These are phyloP conservation scores for Hirsutella minnesotensis DNA, from an alignment of 2,329 filamentous ascomycete genomes.

Conservation along the genomic window DNA sequence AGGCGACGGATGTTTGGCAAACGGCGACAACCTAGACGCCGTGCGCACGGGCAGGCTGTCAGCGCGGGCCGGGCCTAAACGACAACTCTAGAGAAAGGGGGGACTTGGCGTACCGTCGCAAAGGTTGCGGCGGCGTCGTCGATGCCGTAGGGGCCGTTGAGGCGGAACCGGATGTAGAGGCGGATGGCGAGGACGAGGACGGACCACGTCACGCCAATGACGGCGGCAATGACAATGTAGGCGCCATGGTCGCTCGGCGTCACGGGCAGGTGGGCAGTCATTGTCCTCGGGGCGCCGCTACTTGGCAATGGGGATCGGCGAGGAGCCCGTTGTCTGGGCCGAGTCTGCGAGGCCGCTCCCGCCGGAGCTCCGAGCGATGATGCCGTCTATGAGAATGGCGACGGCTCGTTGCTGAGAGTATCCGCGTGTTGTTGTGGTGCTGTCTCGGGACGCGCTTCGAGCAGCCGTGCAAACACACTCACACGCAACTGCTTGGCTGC, in stretches of 20 bases:
- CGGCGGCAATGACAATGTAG: slow-evolving; percentile 7
- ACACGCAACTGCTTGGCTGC: too few relatives aligned
- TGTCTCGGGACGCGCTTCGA: too few relatives aligned
- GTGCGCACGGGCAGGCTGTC: not conserved
- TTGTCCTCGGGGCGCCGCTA: too few relatives aligned
- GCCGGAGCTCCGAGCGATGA: too few relatives aligned
- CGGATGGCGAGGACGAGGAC: slow-evolving; percentile 7
- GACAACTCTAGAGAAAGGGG: not conserved
- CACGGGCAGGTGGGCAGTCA: slow-evolving; percentile 2
- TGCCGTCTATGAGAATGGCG: too few relatives aligned
- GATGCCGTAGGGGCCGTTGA: slow-evolving; percentile 6
- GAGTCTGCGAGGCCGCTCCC: too few relatives aligned
- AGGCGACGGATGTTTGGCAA: slow-evolving; percentile 4
- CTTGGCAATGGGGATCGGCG: too few relatives aligned
- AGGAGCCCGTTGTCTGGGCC: too few relatives aligned
- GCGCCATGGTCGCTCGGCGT: slow-evolving; percentile 6
- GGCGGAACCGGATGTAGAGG: slow-evolving; percentile 6
- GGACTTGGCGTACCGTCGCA: slow-evolving; percentile 6
- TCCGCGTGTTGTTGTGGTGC: too few relatives aligned
- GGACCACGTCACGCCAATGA: slow-evolving; percentile 8
- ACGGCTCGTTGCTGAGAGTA: too few relatives aligned
- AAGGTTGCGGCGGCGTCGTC: slow-evolving; percentile 6
- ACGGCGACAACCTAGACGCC: slow-evolving; percentile 3
- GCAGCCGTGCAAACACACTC: too few relatives aligned
- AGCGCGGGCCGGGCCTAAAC: not conserved